Percentiles rank a stretch among this genome's conserved stretches.
Conservation (phyloP, 768 basidiomycete genomes). For the Suillus brevipes region DNA sequence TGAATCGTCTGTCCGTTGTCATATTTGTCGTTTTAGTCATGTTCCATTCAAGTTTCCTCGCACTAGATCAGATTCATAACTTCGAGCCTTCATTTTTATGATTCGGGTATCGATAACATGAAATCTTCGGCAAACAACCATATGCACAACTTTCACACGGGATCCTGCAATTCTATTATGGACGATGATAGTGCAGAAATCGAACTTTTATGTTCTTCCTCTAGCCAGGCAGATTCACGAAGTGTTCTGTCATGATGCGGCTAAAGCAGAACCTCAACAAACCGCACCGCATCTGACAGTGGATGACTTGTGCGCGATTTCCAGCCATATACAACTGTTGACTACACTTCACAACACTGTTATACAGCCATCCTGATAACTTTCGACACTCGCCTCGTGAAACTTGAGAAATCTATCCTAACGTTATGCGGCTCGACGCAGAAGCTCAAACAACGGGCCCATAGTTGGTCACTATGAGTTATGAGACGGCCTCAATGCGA, state of each 20-base stretch:
- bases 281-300: conserved; percentile 76
- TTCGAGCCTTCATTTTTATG: too few species aligned
- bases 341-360: conserved; percentile 22
- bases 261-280: too few species aligned
- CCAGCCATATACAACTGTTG: neutral
- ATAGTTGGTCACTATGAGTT: conserved; percentile 79
- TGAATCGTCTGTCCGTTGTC: too few species aligned
- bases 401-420: conserved; percentile 81
- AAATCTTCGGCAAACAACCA: too few species aligned
- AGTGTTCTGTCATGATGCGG: conserved; percentile 35
- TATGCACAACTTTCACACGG: too few species aligned
- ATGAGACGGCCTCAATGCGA: conserved; percentile 63
- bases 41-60: too few species aligned
- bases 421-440: conserved; percentile 81
- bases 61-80: too few species aligned
- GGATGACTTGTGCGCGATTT: conserved; percentile 72
- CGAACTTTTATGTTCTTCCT: too few species aligned
- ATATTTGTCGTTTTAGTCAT: too few species aligned
- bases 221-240: too few species aligned
- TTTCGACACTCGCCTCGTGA: conserved; percentile 79
- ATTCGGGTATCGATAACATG: too few species aligned
- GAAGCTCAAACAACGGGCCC: conserved; percentile 63
- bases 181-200: too few species aligned
- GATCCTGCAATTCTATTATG: neutral
- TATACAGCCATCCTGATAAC: conserved; percentile 73